Base-by-base conservation (phyloP, 2,329 filamentous ascomycete genomes). In the Geosmithia morbida region DNA sequence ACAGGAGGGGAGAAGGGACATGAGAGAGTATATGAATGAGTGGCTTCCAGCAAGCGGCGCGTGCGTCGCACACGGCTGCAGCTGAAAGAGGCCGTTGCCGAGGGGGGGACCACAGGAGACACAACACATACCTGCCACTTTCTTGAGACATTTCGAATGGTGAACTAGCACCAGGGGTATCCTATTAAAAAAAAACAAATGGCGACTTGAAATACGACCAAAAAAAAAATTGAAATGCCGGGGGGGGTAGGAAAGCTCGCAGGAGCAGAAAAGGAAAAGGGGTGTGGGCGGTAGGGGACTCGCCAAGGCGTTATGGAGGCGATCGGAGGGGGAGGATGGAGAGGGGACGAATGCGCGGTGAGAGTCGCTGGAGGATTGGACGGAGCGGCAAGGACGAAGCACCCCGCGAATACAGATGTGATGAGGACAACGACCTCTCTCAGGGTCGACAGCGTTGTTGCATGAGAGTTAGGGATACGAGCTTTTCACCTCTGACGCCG, bases 111-210 rank as follows among this genome's bases (percentile, higher is more conserved):
- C 5, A 42, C 14, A 42, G 41, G n/a, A 18, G 30, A 16, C 43
- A 45, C 14, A 26, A 33, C 13, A 44, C 18, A 17, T 22, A 26
- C n/a, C 22, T 26, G 19, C 30, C 22, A 10, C 22, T 33, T 4
- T 45, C 26, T 45, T 45, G 43, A 30, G 43, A 45, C 43, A 45
- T 45, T 45, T 45, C 37, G 43, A 45, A 17, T 17, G 22, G 16
- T 18, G 17, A 7, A 45, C 17, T n/a, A 14, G 43, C 33, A 37
- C 33, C 16, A 11, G 30, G 43, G 43, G 43, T 45, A 45, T 45
- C 43, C 43, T 45, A 26, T 16, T 26, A 45, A 33, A 45, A n/a
- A 22, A 42, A 22, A 4, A 16, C n/a, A 42, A 45, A 26, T 11
- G 14, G 33, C 33, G 33, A 37, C 33, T 37, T 16, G 33, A 37